Base-by-base conservation (phyloP, 306 rosid genomes). In the Dalbergia oliveri region DNA sequence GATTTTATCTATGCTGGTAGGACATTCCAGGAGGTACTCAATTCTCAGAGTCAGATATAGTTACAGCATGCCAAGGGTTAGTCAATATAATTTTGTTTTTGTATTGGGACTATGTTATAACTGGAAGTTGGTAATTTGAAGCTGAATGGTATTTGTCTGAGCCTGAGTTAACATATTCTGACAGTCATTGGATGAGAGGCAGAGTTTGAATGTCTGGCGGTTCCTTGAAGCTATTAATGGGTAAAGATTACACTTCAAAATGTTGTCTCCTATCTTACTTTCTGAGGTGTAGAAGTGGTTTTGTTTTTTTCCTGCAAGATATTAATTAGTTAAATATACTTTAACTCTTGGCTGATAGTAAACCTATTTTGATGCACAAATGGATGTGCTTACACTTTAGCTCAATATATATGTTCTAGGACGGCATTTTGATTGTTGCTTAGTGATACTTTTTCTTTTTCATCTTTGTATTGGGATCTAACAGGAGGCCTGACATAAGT, bases 161-260 rank as follows among this genome's bases (percentile, higher is more conserved):
- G 73, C 67, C 80, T 66, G 71, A 63, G 57, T 26, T 57, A 19
- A 63, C 69, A 78, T 82, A 72, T 81, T 66, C 37, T 60, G 33
- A 83, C 89, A 93, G 99, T 93, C 95, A 1, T 89, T 95, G 59
- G 94, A 89, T 60, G 97, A 89, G 89, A 90, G 88, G 89, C 93
- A 88, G 82, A 88, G 99, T 81, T 83, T 86, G 64, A 95, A 93
- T 68, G 89, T 93, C 44, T 93, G 97, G 99, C 84, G 96, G 83
- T 90, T 93, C 81, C 98, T 95, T 47, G 97, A 95, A 88, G 99
- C 98, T 63, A 83, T 95, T 64, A 93, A 93, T 79, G 90, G 93
- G 99, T 93, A 91, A 26, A 75, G 85, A 69, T 51, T 54, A 26
- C 56, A 45, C 76, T 62, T 72, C 69, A 66, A 65, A 54, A 6